Conservation (phyloP, 192 early-diverging fungal genomes). For the Rhizoclosmatium globosum region DNA sequence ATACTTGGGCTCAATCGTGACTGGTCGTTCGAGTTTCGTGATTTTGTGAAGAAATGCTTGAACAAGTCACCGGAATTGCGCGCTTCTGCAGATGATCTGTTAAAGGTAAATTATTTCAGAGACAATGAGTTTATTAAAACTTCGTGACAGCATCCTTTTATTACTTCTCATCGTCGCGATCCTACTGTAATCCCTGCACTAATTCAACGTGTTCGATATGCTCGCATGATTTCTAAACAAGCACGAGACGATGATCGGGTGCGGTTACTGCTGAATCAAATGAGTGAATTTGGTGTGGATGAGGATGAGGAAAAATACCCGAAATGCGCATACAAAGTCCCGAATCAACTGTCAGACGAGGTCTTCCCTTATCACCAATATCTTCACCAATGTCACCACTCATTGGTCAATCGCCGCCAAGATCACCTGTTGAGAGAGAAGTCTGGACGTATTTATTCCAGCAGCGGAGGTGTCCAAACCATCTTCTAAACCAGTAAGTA, state of each 20-base stretch:
- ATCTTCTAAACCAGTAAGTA: too few relatives aligned
- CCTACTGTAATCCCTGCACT: constrained; percentile 42
- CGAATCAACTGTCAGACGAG: too few relatives aligned
- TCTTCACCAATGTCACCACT: too few relatives aligned
- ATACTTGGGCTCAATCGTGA: constrained; percentile 39
- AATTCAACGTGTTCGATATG: constrained; percentile 46
- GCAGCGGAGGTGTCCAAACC: too few relatives aligned
- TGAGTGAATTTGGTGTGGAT: not conserved
- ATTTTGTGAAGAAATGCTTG: constrained; percentile 58
- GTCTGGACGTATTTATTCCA: too few relatives aligned
- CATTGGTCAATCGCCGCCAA: too few relatives aligned
- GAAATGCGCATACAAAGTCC: too few relatives aligned
- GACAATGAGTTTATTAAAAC: not conserved
- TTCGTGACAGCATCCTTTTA: constrained; percentile 23
- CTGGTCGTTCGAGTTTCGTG: constrained; percentile 59
- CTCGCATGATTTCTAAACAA: constrained; percentile 7
- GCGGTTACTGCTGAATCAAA: not conserved
- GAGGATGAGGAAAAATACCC: not conserved
- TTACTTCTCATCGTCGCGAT: not conserved
- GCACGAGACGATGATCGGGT: not conserved
- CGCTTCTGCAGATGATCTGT: constrained; percentile 25
- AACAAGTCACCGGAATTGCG: constrained; percentile 64
- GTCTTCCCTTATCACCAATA: too few relatives aligned
- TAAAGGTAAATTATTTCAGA: not conserved
- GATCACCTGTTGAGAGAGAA: too few relatives aligned